Conservation (phyloP, 306 rosid species). For the Trifolium repens region DNA sequence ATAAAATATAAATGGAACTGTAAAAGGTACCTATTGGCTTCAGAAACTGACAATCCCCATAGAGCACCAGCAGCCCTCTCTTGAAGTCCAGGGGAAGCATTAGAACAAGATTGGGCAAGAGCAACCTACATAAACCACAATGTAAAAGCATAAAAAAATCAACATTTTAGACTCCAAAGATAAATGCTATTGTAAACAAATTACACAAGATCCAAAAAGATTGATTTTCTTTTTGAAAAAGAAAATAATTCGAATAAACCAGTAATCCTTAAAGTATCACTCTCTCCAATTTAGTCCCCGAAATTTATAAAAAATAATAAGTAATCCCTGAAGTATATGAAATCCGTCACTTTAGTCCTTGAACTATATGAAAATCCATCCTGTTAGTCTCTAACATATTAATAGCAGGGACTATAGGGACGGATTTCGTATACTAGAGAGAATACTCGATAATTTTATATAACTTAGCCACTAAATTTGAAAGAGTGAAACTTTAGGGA, state of each 20-base stretch:
- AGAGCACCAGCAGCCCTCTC: conserved; percentile 99
- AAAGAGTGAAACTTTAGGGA: no score
- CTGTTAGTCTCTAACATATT: not conserved
- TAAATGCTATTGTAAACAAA: not conserved
- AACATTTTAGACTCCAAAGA: not conserved
- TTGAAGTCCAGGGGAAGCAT: conserved; percentile 98
- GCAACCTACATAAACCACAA: conserved; percentile 74
- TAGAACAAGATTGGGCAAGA: conserved; percentile 96
- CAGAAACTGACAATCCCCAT: conserved; percentile 99
- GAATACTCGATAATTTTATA: not conserved
- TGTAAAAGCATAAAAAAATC: conserved; percentile 28
- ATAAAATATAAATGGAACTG: conserved; percentile 35
- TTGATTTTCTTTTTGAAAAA: not conserved
- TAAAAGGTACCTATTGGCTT: conserved; percentile 83
- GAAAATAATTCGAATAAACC: not conserved
- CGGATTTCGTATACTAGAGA: not conserved
- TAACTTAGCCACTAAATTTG: no score
- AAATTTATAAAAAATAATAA: no score
- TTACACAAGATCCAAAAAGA: conserved; percentile 17
- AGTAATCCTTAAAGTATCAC: no score
- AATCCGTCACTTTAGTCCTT: no score
- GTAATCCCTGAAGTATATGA: not conserved
- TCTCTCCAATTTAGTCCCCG: not conserved
- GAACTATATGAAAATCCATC: not conserved
- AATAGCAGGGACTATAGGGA: not conserved